A percentile compares a stretch with the other conserved stretches of the same genome.
phyloP scores from a whole-genome alignment of 768 basidiomycete genomes.

The Termitomyces sp. region DNA sequence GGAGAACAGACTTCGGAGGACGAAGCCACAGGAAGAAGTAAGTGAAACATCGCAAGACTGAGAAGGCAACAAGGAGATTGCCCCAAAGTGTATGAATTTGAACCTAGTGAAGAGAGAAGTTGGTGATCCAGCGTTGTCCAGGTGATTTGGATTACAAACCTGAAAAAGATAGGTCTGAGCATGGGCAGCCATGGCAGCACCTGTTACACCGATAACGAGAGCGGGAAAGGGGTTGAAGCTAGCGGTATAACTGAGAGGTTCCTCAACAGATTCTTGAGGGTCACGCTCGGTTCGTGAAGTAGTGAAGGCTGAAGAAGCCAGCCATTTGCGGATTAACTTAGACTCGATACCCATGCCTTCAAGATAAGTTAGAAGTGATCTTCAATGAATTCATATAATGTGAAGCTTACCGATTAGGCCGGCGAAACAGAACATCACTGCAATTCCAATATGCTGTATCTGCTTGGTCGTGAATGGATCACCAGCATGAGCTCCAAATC shows the following conservation, averaged over 20 bases:
- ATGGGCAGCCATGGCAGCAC: conserved; percentile 92
- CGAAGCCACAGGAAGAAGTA: conserved; percentile 94
- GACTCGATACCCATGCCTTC: conserved; percentile 82
- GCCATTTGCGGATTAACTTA: conserved; percentile 66
- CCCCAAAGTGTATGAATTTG: conserved; percentile 94
- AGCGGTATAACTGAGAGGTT: conserved; percentile 70
- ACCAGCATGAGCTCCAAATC: conserved; percentile 79
- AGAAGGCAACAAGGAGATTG: conserved; percentile 74
- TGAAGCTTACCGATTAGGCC: conserved; percentile 62
- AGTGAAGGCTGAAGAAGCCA: conserved; percentile 54
- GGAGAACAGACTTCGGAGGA: conserved; percentile 81
- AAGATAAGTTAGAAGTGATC: not conserved
- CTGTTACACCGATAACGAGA: conserved; percentile 90
- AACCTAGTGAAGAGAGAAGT: conserved; percentile 44
- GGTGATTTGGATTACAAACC: conserved; percentile 29
- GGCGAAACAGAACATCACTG: conserved; percentile 96
- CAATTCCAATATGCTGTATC: conserved; percentile 92
- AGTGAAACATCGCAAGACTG: conserved; percentile 79
- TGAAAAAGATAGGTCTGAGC: conserved; percentile 90
- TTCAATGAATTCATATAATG: not conserved
- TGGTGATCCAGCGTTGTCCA: not conserved
- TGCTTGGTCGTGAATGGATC: conserved; percentile 89
- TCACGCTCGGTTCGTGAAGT: conserved; percentile 26
- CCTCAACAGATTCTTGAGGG: conserved; percentile 46
- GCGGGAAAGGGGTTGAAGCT: conserved; percentile 95